Conservation (phyloP, 1,284 basidiomycete species). For the Taiwanofungus camphoratus region DNA sequence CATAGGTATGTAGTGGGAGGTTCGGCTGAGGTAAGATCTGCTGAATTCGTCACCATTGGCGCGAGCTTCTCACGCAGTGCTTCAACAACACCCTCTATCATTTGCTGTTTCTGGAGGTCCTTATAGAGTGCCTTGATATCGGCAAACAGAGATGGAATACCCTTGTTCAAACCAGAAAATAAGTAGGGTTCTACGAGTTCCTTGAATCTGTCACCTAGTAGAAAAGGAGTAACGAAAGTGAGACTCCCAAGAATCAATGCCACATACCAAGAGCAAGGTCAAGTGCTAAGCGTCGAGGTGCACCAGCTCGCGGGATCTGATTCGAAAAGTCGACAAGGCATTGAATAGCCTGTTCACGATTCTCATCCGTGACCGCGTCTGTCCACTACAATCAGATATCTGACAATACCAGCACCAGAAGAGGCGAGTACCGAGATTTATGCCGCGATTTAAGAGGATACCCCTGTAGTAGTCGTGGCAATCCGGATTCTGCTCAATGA, state of each 20-base stretch:
- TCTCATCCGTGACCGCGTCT: slow-evolving; percentile 45
- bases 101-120: slow-evolving; percentile 56
- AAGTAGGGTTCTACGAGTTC: slow-evolving; percentile 69
- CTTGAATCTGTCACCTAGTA: slow-evolving; percentile 58
- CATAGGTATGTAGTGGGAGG: slow-evolving; percentile 92
- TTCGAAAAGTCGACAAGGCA: slow-evolving; percentile 55
- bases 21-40: slow-evolving; percentile 39
- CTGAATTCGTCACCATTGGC: slow-evolving; percentile 23
- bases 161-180: slow-evolving; percentile 69
- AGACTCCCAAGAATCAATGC: too few species aligned
- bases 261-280: slow-evolving; percentile 53
- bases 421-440: slow-evolving; percentile 53
- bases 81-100: slow-evolving; percentile 72
- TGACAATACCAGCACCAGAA: not conserved
- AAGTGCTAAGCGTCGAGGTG: slow-evolving; percentile 71
- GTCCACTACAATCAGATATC: not conserved
- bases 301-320: slow-evolving; percentile 64
- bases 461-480: slow-evolving; percentile 77
- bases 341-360: slow-evolving; percentile 48
- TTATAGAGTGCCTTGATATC: slow-evolving; percentile 87
- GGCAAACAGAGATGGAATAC: slow-evolving; percentile 91
- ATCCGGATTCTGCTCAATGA: slow-evolving; percentile 87
- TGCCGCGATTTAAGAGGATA: slow-evolving; percentile 61
- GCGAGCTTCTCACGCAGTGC: slow-evolving; percentile 37
- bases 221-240: too few species aligned